Evolutionary conservation across 202 grass and related monocot species (phyloP), one percentile per base, ranked within the genome.

Genomic region (Dendrocalamus latiflorus): DNA sequence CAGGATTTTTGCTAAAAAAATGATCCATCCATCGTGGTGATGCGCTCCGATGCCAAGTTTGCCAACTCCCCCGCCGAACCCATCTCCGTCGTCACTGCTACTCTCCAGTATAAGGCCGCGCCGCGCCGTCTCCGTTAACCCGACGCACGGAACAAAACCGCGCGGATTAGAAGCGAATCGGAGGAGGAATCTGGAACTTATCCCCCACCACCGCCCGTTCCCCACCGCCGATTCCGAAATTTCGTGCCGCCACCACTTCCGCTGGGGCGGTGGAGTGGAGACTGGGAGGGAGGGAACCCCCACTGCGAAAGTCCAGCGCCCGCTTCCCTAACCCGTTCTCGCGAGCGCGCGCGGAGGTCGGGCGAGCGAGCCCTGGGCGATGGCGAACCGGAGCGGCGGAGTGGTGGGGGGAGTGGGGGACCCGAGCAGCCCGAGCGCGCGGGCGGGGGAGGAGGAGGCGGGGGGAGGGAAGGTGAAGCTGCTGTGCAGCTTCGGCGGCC

Each of bases 391-490:
- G 66, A 7, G 0, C 4, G 53, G 8, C 18, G 43, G 22, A 1
- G 77, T 11, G 18, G 65, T n/a, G n/a, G n/a, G n/a, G n/a, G n/a
- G n/a, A n/a, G n/a, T n/a, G n/a, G n/a, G n/a, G n/a, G n/a, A n/a
- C n/a, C n/a, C n/a, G n/a, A n/a, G n/a, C n/a, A n/a, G n/a, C n/a
- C n/a, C n/a, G n/a, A n/a, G n/a, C n/a, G n/a, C n/a, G n/a, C n/a
- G n/a, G n/a, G n/a, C n/a, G n/a, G n/a, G n/a, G n/a, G n/a, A n/a
- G n/a, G n/a, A n/a, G n/a, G n/a, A n/a, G n/a, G n/a, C n/a, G n/a
- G n/a, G n/a, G n/a, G n/a, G n/a, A n/a, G n/a, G n/a, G 36, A 95
- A 95, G 90, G 89, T 89, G 75, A 98, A 95, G 91, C 87, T 98
- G 36, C 84, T 93, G 20, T 98, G 95, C 83, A 93, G 93, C 84